phyloP scores from a whole-genome alignment of 352 stramenopile genomes.

The Thraustochytrium striatum region DNA sequence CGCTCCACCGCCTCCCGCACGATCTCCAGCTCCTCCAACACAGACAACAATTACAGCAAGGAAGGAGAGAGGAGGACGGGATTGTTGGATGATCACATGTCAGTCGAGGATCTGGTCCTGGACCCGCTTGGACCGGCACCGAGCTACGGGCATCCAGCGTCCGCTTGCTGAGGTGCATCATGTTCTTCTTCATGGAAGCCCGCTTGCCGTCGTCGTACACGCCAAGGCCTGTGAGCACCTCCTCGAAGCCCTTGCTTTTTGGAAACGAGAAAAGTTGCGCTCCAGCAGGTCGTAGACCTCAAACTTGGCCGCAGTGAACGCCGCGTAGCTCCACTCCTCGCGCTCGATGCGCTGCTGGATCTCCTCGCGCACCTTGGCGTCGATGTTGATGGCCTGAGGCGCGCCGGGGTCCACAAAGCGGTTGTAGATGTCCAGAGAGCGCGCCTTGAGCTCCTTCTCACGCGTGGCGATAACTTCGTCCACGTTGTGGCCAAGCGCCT shows the following conservation, averaged over 20 bases:
- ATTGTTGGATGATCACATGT: too few species aligned
- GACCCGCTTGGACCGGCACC: too few species aligned
- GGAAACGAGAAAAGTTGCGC: conserved; percentile 25
- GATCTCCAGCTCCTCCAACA: too few species aligned
- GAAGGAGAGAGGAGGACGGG: too few species aligned
- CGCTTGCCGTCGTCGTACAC: too few species aligned
- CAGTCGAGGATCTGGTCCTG: too few species aligned
- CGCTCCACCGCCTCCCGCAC: too few species aligned
- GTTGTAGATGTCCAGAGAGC: conserved; percentile 3
- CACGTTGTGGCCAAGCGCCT: conserved; percentile 24
- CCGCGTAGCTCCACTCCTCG: conserved; percentile 30
- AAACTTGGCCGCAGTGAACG: conserved; percentile 15
- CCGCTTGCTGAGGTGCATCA: too few species aligned
- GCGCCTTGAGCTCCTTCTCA: neutral
- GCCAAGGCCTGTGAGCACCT: conserved; percentile 6
- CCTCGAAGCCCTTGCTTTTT: neutral
- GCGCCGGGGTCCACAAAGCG: conserved; percentile 2
- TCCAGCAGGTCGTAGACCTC: conserved; percentile 21
- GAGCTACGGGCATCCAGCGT: too few species aligned
- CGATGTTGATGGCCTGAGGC: neutral
- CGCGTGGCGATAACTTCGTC: neutral
- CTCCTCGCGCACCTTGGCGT: neutral
- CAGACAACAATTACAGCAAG: too few species aligned
- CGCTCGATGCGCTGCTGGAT: neutral
- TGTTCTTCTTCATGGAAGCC: too few species aligned